Evolutionary conservation across 1,284 basidiomycete species (phyloP).

Genomic region (Trichosporon ovoides): DNA sequence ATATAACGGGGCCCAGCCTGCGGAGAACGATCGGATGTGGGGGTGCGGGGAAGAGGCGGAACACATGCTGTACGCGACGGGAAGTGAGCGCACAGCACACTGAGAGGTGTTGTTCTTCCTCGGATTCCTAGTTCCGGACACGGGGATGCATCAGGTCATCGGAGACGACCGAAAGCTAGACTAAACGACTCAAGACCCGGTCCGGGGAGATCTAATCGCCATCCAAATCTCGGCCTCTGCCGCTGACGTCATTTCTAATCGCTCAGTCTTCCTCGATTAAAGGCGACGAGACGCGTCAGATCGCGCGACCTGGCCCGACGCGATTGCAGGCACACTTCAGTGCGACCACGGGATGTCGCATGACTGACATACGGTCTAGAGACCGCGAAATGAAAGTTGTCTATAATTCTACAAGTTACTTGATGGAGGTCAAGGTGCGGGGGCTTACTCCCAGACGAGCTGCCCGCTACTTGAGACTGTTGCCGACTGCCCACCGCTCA

Average conservation of each 20-base stretch:
- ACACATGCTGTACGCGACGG: background rate
- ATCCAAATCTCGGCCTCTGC: background rate
- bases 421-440: too few species aligned
- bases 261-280: too few species aligned
- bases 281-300: too few species aligned
- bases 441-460: constrained; percentile 42
- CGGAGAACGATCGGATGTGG: background rate
- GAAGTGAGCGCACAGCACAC: background rate
- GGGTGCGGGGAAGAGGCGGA: constrained; percentile 1
- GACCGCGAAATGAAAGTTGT: background rate
- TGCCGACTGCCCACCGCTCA: constrained; percentile 21
- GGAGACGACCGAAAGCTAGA: background rate
- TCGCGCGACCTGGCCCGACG: too few species aligned
- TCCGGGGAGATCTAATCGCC: background rate
- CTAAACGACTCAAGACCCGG: background rate
- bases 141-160: background rate
- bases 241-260: background rate
- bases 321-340: too few species aligned
- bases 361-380: too few species aligned
- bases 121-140: background rate
- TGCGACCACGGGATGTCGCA: too few species aligned
- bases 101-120: constrained; percentile 1
- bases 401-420: background rate
- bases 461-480: constrained; percentile 34
- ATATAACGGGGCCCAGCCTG: constrained; percentile 1